Conservation (phyloP, 176 grass and related monocot genomes). For the Rhipidocladum racemiflorum region DNA sequence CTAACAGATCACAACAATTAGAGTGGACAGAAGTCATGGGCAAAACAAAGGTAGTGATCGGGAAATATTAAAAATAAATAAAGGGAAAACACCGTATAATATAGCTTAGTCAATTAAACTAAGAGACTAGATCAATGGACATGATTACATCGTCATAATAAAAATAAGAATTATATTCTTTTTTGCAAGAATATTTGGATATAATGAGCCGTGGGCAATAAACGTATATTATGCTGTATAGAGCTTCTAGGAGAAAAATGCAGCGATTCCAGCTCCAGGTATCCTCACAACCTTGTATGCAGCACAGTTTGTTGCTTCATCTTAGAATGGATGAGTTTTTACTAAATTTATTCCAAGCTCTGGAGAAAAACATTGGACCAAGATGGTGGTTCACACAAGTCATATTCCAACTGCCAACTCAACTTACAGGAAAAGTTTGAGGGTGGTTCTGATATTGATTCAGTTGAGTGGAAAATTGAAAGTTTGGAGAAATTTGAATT, state of each 20-base stretch:
- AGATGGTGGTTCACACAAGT: not conserved
- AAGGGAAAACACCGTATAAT: not conserved
- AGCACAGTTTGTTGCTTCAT: not conserved
- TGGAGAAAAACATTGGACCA: not conserved
- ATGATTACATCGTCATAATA: conserved; percentile 1
- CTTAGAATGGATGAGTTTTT: not conserved
- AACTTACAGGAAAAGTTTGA: not conserved
- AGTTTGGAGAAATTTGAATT: too few species aligned
- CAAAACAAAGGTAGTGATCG: not conserved
- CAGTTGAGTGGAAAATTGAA: too few species aligned
- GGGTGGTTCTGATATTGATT: not conserved
- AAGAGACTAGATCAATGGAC: conserved; percentile 2
- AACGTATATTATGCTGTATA: not conserved
- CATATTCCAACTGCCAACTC: conserved; percentile 9
- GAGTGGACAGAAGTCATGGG: conserved; percentile 11
- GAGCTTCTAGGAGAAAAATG: not conserved
- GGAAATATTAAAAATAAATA: conserved; percentile 1
- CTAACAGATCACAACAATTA: conserved; percentile 42
- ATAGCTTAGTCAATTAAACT: conserved; percentile 9
- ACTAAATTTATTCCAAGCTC: not conserved
- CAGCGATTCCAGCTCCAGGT: not conserved
- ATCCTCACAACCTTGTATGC: not conserved
- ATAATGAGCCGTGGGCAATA: conserved; percentile 20
- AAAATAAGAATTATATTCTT: not conserved
- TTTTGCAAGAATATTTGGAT: conserved; percentile 2